A percentile compares a stretch with the other conserved stretches of the same genome.
Evolutionary conservation across 192 early-diverging fungal species (phyloP).

Genomic region (Rhizophagus sp.): DNA sequence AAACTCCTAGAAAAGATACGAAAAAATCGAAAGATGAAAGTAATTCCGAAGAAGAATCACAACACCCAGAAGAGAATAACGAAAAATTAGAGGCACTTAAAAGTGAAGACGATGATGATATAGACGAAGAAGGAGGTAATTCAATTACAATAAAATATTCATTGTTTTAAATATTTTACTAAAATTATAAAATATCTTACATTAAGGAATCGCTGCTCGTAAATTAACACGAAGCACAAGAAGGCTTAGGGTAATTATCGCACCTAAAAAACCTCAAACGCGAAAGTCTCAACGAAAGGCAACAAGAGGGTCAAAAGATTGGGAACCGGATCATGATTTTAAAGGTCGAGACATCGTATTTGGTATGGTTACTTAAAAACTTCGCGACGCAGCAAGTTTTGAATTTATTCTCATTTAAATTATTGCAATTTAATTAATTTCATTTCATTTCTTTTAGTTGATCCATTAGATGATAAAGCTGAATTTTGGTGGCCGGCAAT

Average conservation of each 20-base stretch:
- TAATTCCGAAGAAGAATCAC: background rate
- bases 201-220: background rate
- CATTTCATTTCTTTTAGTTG: background rate
- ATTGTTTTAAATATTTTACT: background rate
- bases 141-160: background rate
- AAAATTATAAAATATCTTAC: background rate
- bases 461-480: constrained; percentile 15
- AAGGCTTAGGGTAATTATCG: background rate
- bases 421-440: background rate
- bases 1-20: background rate
- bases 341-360: constrained; percentile 13
- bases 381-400: background rate
- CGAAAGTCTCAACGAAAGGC: background rate
- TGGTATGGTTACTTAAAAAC: background rate
- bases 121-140: background rate
- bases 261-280: background rate
- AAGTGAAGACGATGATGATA: background rate
- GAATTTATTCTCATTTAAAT: background rate
- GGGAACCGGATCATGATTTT: background rate
- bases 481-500: constrained; percentile 20
- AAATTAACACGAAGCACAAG: background rate
- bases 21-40: background rate
- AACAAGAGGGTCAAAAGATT: background rate
- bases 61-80: background rate
- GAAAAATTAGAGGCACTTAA: background rate